phyloP scores from a whole-genome alignment of 768 basidiomycete genomes.

The Calocybe cyanea region DNA sequence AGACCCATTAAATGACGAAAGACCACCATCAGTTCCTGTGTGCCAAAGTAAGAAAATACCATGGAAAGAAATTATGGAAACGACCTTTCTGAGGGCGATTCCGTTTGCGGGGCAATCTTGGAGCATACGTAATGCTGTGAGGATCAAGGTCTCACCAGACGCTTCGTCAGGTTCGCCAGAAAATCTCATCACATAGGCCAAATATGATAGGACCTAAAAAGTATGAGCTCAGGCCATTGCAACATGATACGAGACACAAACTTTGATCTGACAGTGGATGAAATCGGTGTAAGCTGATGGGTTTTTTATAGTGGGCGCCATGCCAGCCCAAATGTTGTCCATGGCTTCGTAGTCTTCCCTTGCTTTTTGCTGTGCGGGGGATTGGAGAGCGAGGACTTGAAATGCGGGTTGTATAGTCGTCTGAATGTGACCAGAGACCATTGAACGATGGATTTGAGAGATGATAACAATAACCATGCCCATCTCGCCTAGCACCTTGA shows the following conservation, averaged over 20 bases:
- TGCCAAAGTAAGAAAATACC: slow-evolving; percentile 12
- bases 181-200: slow-evolving; percentile 82
- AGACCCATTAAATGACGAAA: slow-evolving; percentile 85
- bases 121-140: slow-evolving; percentile 79
- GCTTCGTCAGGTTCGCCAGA: slow-evolving; percentile 56
- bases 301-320: slow-evolving; percentile 75
- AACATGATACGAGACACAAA: slow-evolving; percentile 25
- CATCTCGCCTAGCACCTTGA: slow-evolving; percentile 93
- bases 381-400: slow-evolving; percentile 71
- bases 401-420: slow-evolving; percentile 76
- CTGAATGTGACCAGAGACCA: slow-evolving; percentile 64
- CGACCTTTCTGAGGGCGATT: slow-evolving; percentile 76
- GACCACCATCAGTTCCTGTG: slow-evolving; percentile 86
- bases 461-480: slow-evolving; percentile 89
- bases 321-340: slow-evolving; percentile 80
- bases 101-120: slow-evolving; percentile 92
- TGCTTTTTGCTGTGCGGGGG: slow-evolving; percentile 76
- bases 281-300: slow-evolving; percentile 74
- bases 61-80: slow-evolving; percentile 10
- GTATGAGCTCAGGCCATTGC: slow-evolving; percentile 7
- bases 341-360: slow-evolving; percentile 77
- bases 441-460: slow-evolving; percentile 71
- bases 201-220: slow-evolving; percentile 74
- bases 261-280: slow-evolving; percentile 89
- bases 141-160: slow-evolving; percentile 78